Conservation (phyloP, 305 asterid genomes). For the Stenogyne calaminthoides region DNA sequence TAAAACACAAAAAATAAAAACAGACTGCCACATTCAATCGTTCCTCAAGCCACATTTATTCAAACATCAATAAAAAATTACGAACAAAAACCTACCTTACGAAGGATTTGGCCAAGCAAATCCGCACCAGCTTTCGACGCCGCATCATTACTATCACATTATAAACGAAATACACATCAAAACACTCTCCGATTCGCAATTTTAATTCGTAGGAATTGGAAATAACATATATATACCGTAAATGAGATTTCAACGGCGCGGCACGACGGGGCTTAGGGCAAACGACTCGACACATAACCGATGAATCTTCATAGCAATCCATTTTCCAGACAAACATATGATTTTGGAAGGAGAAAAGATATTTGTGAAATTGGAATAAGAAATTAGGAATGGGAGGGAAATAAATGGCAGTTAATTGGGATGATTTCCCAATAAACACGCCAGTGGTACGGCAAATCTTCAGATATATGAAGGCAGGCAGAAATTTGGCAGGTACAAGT, state of each 20-base stretch:
- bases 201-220: not conserved
- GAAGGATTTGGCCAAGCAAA: slow-evolving; percentile 36
- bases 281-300: slow-evolving; percentile 38
- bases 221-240: slow-evolving; percentile 24
- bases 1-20: not conserved
- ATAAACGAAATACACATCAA: not conserved
- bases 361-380: slow-evolving; percentile 14
- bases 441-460: not conserved
- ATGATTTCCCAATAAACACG: slow-evolving; percentile 25
- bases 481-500: not conserved
- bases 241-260: slow-evolving; percentile 30
- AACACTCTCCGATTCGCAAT: not conserved
- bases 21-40: not conserved
- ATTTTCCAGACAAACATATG: slow-evolving; percentile 15
- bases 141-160: slow-evolving; percentile 35
- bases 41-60: not conserved
- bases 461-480: not conserved
- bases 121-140: slow-evolving; percentile 38
- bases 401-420: slow-evolving; percentile 12
- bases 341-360: not conserved
- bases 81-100: slow-evolving; percentile 31
- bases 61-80: not conserved
- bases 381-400: slow-evolving; percentile 18
- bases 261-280: slow-evolving; percentile 56
- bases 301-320: slow-evolving; percentile 36